These are phyloP conservation scores for Yarrowia sp. DNA, from an alignment of 805 yeast genomes.

Conservation along the genomic window DNA sequence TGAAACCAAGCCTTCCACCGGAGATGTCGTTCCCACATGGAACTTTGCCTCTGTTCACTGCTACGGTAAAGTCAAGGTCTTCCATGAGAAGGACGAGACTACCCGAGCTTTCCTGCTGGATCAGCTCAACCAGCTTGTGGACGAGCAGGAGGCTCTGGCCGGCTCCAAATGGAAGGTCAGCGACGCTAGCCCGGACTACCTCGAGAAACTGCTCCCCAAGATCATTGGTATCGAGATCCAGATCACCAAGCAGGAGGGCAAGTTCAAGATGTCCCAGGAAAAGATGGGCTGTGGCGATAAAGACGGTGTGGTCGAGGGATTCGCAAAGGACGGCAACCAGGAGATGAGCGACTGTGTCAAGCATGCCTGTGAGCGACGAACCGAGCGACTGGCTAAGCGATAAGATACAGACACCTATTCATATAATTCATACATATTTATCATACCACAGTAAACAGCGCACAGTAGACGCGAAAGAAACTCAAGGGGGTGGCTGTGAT, in stretches of 20 bases:
- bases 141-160: conserved; percentile 56
- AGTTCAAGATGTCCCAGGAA: conserved; percentile 66
- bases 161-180: conserved; percentile 58
- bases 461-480: neutral
- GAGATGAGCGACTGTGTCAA: conserved; percentile 35
- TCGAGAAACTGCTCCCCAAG: conserved; percentile 55
- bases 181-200: conserved; percentile 63
- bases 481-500: too few relatives aligned
- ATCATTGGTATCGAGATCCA: conserved; percentile 65
- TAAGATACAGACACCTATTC: neutral
- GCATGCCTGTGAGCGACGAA: conserved; percentile 36
- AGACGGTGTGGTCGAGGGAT: conserved; percentile 60
- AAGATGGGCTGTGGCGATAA: conserved; percentile 52
- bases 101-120: conserved; percentile 54
- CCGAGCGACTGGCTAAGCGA: conserved; percentile 14
- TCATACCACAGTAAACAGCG: neutral
- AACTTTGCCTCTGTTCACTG: conserved; percentile 65
- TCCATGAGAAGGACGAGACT: conserved; percentile 51
- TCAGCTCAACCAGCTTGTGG: conserved; percentile 56
- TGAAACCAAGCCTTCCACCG: conserved; percentile 59
- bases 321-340: conserved; percentile 34
- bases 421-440: too few relatives aligned
- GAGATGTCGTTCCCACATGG: conserved; percentile 76
- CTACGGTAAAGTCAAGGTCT: conserved; percentile 57
- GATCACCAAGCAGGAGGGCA: conserved; percentile 57